Evolutionary conservation across 495 filamentous ascomycete genomes (phyloP).

Genomic region (Lasiosphaeria ovina): DNA sequence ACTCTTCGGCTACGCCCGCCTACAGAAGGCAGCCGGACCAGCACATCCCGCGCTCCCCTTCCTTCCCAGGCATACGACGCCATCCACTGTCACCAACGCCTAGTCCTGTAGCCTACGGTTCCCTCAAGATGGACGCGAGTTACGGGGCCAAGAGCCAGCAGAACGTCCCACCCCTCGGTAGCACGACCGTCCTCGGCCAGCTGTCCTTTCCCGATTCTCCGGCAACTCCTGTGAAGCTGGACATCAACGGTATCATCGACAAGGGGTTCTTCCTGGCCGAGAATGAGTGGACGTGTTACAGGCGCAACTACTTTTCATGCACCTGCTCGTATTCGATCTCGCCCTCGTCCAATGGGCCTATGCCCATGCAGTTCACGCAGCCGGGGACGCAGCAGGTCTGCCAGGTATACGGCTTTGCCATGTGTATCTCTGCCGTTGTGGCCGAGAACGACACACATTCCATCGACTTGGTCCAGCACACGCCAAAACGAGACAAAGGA

Average conservation of each 20-base stretch:
- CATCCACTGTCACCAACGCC: slow-evolving; percentile 53
- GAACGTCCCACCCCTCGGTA: slow-evolving; percentile 58
- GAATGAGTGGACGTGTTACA: slow-evolving; percentile 92
- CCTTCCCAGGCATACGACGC: slow-evolving; percentile 47
- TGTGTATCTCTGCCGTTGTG: slow-evolving; percentile 85
- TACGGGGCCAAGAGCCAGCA: slow-evolving; percentile 41
- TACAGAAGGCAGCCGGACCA: slow-evolving; percentile 49
- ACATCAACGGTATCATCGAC: slow-evolving; percentile 82
- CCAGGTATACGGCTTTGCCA: slow-evolving; percentile 66
- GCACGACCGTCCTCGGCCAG: slow-evolving; percentile 56
- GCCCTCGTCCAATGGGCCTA: slow-evolving; percentile 39
- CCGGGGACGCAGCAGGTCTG: slow-evolving; percentile 39
- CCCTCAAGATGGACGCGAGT: slow-evolving; percentile 48
- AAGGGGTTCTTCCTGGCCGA: slow-evolving; percentile 90
- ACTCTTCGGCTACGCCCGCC: slow-evolving; percentile 46
- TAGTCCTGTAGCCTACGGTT: slow-evolving; percentile 40
- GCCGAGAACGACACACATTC: slow-evolving; percentile 73
- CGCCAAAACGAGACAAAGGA: slow-evolving; percentile 91
- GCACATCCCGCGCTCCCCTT: slow-evolving; percentile 46
- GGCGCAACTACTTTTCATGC: slow-evolving; percentile 92
- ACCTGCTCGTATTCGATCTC: slow-evolving; percentile 75
- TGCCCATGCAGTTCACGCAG: slow-evolving; percentile 42
- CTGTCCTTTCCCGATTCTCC: slow-evolving; percentile 60
- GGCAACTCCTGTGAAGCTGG: slow-evolving; percentile 57
- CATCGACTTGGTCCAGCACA: slow-evolving; percentile 90